A percentile compares a stretch with the other conserved stretches of the same genome.
phyloP scores from a whole-genome alignment of 1,284 basidiomycete species.

The Ganoderma lingzhi region DNA sequence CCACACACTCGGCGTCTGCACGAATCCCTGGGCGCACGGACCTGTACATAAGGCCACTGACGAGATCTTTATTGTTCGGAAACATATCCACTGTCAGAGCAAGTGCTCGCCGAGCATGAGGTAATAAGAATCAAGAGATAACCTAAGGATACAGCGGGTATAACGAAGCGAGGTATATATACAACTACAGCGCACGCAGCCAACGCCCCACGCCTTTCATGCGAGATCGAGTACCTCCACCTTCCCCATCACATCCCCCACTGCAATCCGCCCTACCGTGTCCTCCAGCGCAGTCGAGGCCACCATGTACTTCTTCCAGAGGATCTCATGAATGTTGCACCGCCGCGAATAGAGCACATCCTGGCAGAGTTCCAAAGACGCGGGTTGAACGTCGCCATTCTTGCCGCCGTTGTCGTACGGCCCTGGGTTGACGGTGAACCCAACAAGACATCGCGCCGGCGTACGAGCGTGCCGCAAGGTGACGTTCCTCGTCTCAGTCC shows the following conservation, averaged over 20 bases:
- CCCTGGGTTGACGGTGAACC: slow-evolving; percentile 40
- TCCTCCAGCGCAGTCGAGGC: slow-evolving; percentile 45
- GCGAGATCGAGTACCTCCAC: slow-evolving; percentile 47
- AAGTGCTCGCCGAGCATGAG: background rate
- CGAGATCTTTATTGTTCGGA: slow-evolving; percentile 10
- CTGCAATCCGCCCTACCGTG: slow-evolving; percentile 45
- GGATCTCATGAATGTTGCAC: slow-evolving; percentile 45
- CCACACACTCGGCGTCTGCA: slow-evolving; percentile 13
- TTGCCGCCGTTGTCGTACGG: slow-evolving; percentile 13
- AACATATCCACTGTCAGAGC: background rate
- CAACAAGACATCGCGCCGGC: slow-evolving; percentile 45
- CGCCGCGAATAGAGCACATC: slow-evolving; percentile 42
- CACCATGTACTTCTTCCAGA: slow-evolving; percentile 43
- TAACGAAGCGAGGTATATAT: slow-evolving; percentile 13
- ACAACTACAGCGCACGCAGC: background rate
- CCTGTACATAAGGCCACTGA: background rate
- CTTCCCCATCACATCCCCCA: slow-evolving; percentile 45
- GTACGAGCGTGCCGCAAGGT: slow-evolving; percentile 38
- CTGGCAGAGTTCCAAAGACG: slow-evolving; percentile 36
- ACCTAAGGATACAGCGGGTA: slow-evolving; percentile 5
- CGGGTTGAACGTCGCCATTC: slow-evolving; percentile 26
- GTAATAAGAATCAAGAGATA: background rate
- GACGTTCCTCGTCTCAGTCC: slow-evolving; percentile 46
- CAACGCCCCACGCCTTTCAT: slow-evolving; percentile 27
- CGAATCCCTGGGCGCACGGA: slow-evolving; percentile 12